phyloP scores from a whole-genome alignment of 2,329 filamentous ascomycete species.

The Chaetothyriales sp. region DNA sequence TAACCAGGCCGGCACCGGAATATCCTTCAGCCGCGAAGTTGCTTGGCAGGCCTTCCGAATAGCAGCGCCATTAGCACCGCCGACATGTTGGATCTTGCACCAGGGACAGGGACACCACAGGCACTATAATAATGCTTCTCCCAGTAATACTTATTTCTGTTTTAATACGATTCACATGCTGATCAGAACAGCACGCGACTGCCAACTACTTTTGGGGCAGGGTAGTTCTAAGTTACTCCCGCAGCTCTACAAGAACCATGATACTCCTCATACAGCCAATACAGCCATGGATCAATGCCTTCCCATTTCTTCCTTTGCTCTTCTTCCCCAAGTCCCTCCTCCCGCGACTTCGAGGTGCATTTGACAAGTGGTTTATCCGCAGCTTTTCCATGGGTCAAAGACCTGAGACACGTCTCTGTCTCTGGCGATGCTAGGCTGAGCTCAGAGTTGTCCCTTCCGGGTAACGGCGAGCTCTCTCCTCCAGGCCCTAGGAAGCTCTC shows the following conservation, averaged over 20 bases:
- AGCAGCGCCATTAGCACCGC: no score
- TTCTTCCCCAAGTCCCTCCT: conserved; percentile 9
- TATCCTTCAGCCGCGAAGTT: no score
- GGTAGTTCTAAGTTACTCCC: neutral
- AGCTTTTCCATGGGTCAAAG: neutral
- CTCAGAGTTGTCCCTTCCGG: neutral
- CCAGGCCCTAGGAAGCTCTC: neutral
- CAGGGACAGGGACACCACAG: no score
- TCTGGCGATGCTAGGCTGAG: neutral
- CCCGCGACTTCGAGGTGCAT: conserved; percentile 6
- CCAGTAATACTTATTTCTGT: no score
- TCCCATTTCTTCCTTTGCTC: conserved; percentile 22
- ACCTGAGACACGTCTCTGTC: neutral
- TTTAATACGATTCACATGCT: no score
- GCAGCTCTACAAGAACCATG: neutral
- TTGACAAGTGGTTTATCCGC: neutral
- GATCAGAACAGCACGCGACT: no score
- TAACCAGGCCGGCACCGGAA: no score
- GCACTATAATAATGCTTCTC: no score
- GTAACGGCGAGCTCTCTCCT: neutral
- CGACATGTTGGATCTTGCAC: no score
- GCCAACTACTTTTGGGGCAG: no score
- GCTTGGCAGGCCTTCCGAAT: no score
- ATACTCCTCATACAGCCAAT: conserved; percentile 27
- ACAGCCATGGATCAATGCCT: conserved; percentile 25